These are phyloP conservation scores for Poteriospumella lacustris DNA, from an alignment of 108 stramenopile species.

Conservation along the genomic window DNA sequence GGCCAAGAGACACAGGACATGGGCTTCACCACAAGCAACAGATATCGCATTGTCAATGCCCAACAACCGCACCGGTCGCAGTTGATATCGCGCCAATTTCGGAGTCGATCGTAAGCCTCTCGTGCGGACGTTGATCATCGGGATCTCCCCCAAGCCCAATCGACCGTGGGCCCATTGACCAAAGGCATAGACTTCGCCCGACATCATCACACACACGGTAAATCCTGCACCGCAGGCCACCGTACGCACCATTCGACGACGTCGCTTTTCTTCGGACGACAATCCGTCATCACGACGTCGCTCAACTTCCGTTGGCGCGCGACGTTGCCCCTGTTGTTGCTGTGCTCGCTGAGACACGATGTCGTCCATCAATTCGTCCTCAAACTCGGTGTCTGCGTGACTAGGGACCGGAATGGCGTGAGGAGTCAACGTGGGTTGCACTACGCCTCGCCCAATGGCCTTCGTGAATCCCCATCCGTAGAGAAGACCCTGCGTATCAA, in stretches of 20 bases:
- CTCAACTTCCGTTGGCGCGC: no score
- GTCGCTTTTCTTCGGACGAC: no score
- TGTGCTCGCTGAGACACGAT: no score
- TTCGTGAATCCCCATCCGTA: constrained; percentile 16
- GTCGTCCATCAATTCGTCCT: no score
- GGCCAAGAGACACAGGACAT: neutral
- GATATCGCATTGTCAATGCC: neutral
- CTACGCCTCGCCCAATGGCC: neutral
- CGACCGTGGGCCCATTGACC: constrained; percentile 22
- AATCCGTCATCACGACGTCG: no score
- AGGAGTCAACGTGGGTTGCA: neutral
- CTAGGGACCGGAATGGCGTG: neutral
- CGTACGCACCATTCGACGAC: neutral
- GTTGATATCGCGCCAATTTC: neutral
- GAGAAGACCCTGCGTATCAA: neutral
- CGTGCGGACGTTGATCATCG: neutral
- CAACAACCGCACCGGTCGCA: neutral
- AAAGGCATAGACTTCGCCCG: neutral
- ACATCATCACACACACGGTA: neutral
- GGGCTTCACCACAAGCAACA: constrained; percentile 20
- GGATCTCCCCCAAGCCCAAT: constrained; percentile 13
- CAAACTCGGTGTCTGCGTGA: no score
- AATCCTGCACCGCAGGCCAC: constrained; percentile 19
- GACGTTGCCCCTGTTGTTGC: no score
- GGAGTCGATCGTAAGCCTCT: neutral